Evolutionary conservation across 78 protist genomes (phyloP), one percentile per base, ranked within the genome.

Genomic region (Dictyostelium intermedium): DNA sequence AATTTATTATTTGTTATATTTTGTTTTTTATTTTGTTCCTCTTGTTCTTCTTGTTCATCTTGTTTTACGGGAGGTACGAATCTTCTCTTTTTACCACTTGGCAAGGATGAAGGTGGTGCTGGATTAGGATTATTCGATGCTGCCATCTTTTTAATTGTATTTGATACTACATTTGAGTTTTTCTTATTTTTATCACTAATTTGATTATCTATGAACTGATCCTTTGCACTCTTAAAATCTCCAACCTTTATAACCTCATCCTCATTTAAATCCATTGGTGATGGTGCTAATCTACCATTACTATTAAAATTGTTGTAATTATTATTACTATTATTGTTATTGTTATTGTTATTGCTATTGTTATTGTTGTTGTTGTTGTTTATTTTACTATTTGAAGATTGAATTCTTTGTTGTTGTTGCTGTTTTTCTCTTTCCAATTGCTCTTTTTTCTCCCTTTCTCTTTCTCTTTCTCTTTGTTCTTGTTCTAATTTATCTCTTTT

Each of bases 51-150:
- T n/a, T 84, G 86, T 18, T 78, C 96, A 2, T 84, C 72, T 37
- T 27, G 56, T 45, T 73, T 70, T 25, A 41, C 43, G 3, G 96
- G 96, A 34, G 96, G 27, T 50, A 70, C 30, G 60, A 92, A 92
- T 5, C 78, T 82, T 92, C 77, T 92, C 47, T 82, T 92, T 73
- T 82, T 91, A 16, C 91, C 61, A 39, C n/a, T 13, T 77, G 23
- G 32, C 13, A 8, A 2, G 7, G 84, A 18, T 37, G 73, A 16
- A 9, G 92, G 61, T 39, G 32, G 18, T 11, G 60, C 18, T 13
- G 87, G 25, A 30, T 45, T 47, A 47, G 34, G 34, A 25, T 20
- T 9, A 82, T 34, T 56, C 2, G 25, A 32, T 11, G 20, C 35
- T 66, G 74, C 74, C 74, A 66, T 66, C 30, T 25, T 56, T 82